phyloP scores from a whole-genome alignment of 2,329 filamentous ascomycete species.

The Pseudodiploospora longispora region DNA sequence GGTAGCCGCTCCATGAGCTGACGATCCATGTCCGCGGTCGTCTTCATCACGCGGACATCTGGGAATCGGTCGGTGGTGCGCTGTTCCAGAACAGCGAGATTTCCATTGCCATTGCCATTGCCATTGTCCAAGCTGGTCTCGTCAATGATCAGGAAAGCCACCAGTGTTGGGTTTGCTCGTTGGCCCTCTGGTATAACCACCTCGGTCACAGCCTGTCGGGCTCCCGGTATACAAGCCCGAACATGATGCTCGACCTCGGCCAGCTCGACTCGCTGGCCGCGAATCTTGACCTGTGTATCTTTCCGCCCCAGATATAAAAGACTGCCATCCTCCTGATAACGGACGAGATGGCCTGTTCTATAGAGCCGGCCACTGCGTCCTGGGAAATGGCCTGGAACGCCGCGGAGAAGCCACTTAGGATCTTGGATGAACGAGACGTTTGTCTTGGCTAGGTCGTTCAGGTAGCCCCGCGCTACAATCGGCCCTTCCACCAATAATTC shows the following conservation, averaged over 20 bases:
- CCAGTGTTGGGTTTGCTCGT: not conserved
- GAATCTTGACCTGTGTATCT: constrained; percentile 4
- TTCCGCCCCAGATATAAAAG: constrained; percentile 1
- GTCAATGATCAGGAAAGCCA: not conserved
- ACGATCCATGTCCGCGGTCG: not conserved
- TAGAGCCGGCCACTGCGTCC: not conserved
- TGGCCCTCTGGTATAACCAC: not conserved
- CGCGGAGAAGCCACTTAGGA: not conserved
- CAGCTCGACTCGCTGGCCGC: constrained; percentile 3
- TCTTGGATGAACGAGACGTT: not conserved
- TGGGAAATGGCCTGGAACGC: not conserved
- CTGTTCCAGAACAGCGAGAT: not conserved
- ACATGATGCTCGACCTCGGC: constrained; percentile 4
- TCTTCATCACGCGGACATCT: not conserved
- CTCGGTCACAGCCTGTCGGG: not conserved
- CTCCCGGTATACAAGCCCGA: not conserved
- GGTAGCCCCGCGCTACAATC: not conserved
- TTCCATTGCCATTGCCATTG: not conserved
- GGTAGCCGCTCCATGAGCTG: not conserved
- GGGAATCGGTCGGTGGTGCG: not conserved
- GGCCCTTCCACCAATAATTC: not conserved
- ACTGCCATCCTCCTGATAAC: constrained; percentile 1
- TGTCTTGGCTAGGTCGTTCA: not conserved
- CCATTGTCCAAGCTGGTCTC: not conserved
- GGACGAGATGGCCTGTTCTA: constrained; percentile 2